phyloP scores from a whole-genome alignment of 805 yeast species.

The Lipomyces sp. region DNA sequence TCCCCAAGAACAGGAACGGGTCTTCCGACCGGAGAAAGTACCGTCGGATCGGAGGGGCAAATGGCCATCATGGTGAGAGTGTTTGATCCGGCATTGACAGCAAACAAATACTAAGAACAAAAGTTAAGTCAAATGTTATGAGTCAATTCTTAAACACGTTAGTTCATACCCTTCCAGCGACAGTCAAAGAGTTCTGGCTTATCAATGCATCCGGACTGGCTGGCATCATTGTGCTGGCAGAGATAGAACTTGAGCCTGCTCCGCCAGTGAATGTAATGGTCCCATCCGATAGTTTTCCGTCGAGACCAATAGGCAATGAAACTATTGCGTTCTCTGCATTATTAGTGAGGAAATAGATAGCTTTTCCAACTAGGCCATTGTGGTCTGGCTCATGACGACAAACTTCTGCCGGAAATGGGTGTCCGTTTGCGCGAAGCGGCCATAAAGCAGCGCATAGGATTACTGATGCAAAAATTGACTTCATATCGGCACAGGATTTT shows the following conservation, averaged over 20 bases:
- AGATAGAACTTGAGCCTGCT: constrained; percentile 9
- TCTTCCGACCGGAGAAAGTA: not conserved
- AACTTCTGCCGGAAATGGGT: not conserved
- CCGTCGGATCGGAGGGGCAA: not conserved
- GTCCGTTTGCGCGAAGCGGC: not conserved
- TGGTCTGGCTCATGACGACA: no score
- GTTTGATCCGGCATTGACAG: constrained; percentile 5
- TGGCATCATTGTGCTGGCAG: constrained; percentile 6
- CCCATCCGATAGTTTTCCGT: not conserved
- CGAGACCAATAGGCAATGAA: not conserved
- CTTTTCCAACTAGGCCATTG: not conserved
- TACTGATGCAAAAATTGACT: not conserved
- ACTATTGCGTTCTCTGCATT: constrained; percentile 5
- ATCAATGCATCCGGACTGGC: not conserved
- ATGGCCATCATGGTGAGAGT: constrained; percentile 9
- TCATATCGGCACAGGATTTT: not conserved
- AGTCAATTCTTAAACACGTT: not conserved
- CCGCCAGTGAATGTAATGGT: constrained; percentile 1
- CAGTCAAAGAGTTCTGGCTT: constrained; percentile 1
- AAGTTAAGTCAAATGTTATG: not conserved
- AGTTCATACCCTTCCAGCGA: constrained; percentile 2
- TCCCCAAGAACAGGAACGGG: constrained; percentile 5
- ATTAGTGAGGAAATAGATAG: not conserved
- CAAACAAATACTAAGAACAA: constrained; percentile 1
- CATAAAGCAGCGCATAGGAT: not conserved